Conservation (phyloP, 495 filamentous ascomycete species). For the Penicillium samsonianum region DNA sequence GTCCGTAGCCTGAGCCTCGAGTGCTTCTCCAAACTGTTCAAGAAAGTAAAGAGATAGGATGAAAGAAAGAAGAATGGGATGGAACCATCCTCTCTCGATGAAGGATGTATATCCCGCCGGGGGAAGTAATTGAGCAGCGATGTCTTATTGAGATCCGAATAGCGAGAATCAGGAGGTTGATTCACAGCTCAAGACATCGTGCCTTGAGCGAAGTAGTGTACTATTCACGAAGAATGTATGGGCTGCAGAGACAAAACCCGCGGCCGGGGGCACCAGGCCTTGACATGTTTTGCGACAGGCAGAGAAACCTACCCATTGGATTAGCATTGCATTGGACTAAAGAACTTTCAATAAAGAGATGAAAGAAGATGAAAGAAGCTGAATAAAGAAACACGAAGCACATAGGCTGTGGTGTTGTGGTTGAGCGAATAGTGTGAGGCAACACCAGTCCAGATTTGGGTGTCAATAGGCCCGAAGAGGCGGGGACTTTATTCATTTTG, state of each 20-base stretch:
- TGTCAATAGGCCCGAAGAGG: background rate
- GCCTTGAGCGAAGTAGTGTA: background rate
- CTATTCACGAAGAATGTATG: slow-evolving; percentile 9
- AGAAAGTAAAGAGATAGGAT: background rate
- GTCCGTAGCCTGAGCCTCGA: background rate
- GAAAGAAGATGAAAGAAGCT: background rate
- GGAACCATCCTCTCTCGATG: slow-evolving; percentile 3
- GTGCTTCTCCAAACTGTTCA: background rate
- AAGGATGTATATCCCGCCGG: slow-evolving; percentile 1
- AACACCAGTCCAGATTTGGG: slow-evolving; percentile 9
- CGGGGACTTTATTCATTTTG: slow-evolving; percentile 6
- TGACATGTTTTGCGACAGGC: slow-evolving; percentile 9
- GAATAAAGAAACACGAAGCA: background rate
- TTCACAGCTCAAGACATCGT: slow-evolving; percentile 7
- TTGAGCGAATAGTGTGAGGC: slow-evolving; percentile 2
- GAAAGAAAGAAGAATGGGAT: background rate
- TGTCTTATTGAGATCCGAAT: slow-evolving; percentile 8
- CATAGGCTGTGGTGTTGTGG: background rate
- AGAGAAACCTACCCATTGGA: slow-evolving; percentile 12
- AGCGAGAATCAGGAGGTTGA: slow-evolving; percentile 10
- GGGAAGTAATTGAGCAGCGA: background rate
- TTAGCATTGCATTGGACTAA: background rate
- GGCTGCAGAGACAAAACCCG: slow-evolving; percentile 11
- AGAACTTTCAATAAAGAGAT: slow-evolving; percentile 4
- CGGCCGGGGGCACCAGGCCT: background rate